phyloP scores from a whole-genome alignment of 345 rosid genomes.

The Moricandia moricandioides region DNA sequence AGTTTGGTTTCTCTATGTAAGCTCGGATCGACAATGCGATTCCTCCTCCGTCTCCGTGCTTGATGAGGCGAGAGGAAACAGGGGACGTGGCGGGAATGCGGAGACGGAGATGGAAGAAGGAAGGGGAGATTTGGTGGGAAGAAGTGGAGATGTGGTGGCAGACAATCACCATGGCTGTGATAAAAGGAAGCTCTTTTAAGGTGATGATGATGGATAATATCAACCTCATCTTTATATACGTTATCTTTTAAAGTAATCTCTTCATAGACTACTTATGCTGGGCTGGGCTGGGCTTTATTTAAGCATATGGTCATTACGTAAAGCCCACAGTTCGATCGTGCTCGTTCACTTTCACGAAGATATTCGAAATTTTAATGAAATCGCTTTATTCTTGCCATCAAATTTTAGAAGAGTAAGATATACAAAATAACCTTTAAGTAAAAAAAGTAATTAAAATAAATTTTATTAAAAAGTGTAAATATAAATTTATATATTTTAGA shows the following conservation, averaged over 20 bases:
- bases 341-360: too few relatives aligned
- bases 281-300: too few relatives aligned
- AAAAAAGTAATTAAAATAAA: too few relatives aligned
- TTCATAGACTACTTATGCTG: too few relatives aligned
- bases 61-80: constrained; percentile 13
- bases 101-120: constrained; percentile 44
- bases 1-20: constrained; percentile 76
- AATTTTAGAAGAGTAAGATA: too few relatives aligned
- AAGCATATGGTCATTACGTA: too few relatives aligned
- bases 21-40: constrained; percentile 48
- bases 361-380: too few relatives aligned
- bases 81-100: constrained; percentile 1
- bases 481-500: too few relatives aligned
- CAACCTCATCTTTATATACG: constrained; percentile 49
- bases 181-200: constrained; percentile 3
- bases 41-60: constrained; percentile 7
- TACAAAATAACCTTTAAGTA: too few relatives aligned
- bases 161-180: constrained; percentile 54
- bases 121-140: constrained; percentile 55
- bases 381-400: too few relatives aligned
- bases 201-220: background rate
- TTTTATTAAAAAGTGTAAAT: too few relatives aligned
- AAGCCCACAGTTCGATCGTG: too few relatives aligned
- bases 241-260: constrained; percentile 11
- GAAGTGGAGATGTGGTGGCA: constrained; percentile 43